Base-by-base conservation (phyloP, 2,329 filamentous ascomycete genomes). In the Pseudogymnoascus sp. region DNA sequence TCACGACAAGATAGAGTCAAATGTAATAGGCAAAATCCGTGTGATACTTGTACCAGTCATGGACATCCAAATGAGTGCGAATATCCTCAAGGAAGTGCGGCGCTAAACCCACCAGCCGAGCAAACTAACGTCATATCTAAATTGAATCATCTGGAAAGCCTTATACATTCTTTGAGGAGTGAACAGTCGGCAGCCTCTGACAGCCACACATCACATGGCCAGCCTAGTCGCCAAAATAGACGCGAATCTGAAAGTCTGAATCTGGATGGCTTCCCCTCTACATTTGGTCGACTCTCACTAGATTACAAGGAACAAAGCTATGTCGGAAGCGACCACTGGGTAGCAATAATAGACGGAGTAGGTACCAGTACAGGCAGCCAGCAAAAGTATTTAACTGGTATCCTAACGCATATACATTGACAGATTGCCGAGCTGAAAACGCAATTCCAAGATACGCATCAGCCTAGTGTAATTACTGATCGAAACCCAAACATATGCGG, bases 271-370 rank as follows among this genome's bases (percentile, higher is more conserved):
- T 23, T 28, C 19, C 19, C 19, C 4, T 28, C 42, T 49, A 66
- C 63, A 14, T 63, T 69, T 63, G 69, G 67, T 12, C 62, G 64
- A 16, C 65, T 70, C 33, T 64, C 62, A 16, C 64, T 69, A 14
- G 63, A 69, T 42, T 64, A 69, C 60, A 72, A 73, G 60, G 75
- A 75, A 12, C 77, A 76, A 33, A 82, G 77, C 22, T 84, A 83
- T 66, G 78, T 85, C 3, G 82, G 82, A 1, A 80, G 80, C 4
- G 82, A 81, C 60, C 82, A 85, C 58, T 84, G 82, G 65, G 79
- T 83, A 75, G 82, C 82, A 2, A 83, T 85, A 71, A 71, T 84
- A 7, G 80, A 84, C 66, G 82, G 84, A 73, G 82, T 84, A 67
- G 75, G 79, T 49, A 16, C 35, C 12, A n/a, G 58, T 36, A 33